Evolutionary conservation across 768 basidiomycete species (phyloP).

Genomic region (Phanerochaete carnosa): DNA sequence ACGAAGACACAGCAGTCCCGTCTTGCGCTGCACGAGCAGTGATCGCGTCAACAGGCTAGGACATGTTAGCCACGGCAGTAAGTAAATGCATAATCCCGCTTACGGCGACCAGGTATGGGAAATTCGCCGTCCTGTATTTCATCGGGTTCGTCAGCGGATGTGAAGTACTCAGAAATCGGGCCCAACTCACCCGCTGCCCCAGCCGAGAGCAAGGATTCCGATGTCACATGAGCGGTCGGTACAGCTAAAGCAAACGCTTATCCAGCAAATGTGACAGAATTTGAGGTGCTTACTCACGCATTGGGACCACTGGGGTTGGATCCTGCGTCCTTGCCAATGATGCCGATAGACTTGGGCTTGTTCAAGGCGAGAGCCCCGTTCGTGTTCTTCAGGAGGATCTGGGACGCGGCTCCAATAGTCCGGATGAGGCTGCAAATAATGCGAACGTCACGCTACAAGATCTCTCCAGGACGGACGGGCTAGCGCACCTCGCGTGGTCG

Average conservation of each 20-base stretch:
- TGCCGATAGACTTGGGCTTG: conserved; percentile 43
- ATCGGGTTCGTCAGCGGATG: neutral
- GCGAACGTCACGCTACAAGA: neutral
- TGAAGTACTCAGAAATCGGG: neutral
- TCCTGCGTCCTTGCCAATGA: conserved; percentile 61
- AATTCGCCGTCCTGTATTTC: conserved; percentile 41
- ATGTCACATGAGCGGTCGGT: conserved; percentile 54
- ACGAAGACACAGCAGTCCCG: conserved; percentile 42
- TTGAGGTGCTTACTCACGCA: conserved; percentile 15
- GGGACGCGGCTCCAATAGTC: conserved; percentile 58
- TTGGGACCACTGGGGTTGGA: conserved; percentile 54
- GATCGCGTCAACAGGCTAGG: conserved; percentile 39
- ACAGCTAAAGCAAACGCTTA: conserved; percentile 20
- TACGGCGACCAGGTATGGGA: conserved; percentile 47
- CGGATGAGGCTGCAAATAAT: conserved; percentile 16
- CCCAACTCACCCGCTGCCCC: conserved; percentile 32
- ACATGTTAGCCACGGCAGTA: neutral
- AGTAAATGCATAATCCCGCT: no score
- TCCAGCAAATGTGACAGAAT: neutral
- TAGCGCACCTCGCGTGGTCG: conserved; percentile 28
- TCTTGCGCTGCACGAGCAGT: conserved; percentile 30
- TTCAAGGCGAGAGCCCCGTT: conserved; percentile 43
- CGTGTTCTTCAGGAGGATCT: conserved; percentile 61
- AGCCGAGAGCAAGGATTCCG: conserved; percentile 63
- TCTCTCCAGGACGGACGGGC: conserved; percentile 26